Base-by-base conservation (phyloP, 1,284 basidiomycete species). In the Boletus mariae region DNA sequence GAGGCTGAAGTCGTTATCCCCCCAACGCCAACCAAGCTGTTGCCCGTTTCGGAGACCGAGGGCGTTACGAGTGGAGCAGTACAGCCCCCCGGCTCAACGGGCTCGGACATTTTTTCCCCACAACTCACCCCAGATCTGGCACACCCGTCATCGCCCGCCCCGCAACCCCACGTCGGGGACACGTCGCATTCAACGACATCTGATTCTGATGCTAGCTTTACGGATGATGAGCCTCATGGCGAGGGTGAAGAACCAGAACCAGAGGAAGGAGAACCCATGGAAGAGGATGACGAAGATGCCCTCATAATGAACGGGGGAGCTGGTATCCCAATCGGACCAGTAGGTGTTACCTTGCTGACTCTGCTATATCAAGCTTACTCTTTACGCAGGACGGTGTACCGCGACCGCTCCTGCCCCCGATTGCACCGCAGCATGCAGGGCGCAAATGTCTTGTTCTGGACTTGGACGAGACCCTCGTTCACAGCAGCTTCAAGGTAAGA, bases 361-460 rank as follows among this genome's bases (percentile, higher is more conserved):
- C 29, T 23, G 43, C 23, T n/a, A 25, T 17, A 12, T 38, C 43
- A 46, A 17, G 49, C 56, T 59, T 48, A 54, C 38, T 17, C 40
- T 45, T 41, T 25, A 25, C 47, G 48, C 62, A 93, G 88, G 87
- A 97, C 63, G 95, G 95, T 20, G 72, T 85, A 32, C 92, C 92
- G 3, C 80, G 81, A 47, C 95, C 95, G 10, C 74, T 98, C 17
- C 71, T 98, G 8, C 91, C 91, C 4, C 85, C 87, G 13, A 76
- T 97, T 57, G 73, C 82, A 1, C 79, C 82, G 11, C 79, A 84
- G 25, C 90, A 95, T 61, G 78, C 73, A 17, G 93, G 93, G 15
- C 79, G 92, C 54, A 98, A 98, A 74, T 98, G 95, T 64, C 77
- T 94, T 7, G 94, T 98, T 37, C 80, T 98, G 20, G 96, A 98